Evolutionary conservation across 768 basidiomycete genomes (phyloP), one percentile per base, ranked within the genome.

Genomic region (Tricholoma bakamatsutake): DNA sequence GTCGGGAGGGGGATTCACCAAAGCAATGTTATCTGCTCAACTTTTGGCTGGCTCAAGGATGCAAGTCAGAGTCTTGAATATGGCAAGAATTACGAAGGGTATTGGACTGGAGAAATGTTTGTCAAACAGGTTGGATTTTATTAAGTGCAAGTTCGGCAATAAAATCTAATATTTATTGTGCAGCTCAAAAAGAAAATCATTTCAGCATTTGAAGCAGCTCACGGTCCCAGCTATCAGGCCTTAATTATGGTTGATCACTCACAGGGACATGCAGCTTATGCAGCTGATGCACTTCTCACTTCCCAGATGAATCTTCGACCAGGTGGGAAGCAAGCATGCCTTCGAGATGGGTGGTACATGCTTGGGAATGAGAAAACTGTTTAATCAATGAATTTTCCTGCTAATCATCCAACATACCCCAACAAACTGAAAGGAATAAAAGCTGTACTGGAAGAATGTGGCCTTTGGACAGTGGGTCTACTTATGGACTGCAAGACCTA

Each of bases 191-290:
- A 66, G 49, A 66, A 66, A 50, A 67, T 69, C 24, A 68, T 69
- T 31, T 67, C 67, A 7, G 63, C 62, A 15, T 70, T 70, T 51
- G 21, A 24, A 24, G 21, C 21, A 24, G 21, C 21, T 24, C 21
- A 24, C 3, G 21, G 21, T 24, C 21, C 21, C 3, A 3, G 21
- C 21, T 24, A 24, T 24, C 21, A 24, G 3, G 21, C 21, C 21
- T 3, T 24, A 65, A 71, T 76, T 40, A 57, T 74, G 45, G 65
- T 77, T 52, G 70, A 76, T 54, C 69, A 76, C 52, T 77, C 74
- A 4, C 74, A 76, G 52, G 74, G 73, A 0, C 72, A 74, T 53
- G 63, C 64, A 12, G 69, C 71, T 47, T 75, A 73, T 64, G 54
- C 69, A 3, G 57, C 50, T 1, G 69, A 75, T 66, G 71, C 73